Evolutionary conservation across 2,329 filamentous ascomycete species (phyloP).

Genomic region (Aureobasidium namibiae): DNA sequence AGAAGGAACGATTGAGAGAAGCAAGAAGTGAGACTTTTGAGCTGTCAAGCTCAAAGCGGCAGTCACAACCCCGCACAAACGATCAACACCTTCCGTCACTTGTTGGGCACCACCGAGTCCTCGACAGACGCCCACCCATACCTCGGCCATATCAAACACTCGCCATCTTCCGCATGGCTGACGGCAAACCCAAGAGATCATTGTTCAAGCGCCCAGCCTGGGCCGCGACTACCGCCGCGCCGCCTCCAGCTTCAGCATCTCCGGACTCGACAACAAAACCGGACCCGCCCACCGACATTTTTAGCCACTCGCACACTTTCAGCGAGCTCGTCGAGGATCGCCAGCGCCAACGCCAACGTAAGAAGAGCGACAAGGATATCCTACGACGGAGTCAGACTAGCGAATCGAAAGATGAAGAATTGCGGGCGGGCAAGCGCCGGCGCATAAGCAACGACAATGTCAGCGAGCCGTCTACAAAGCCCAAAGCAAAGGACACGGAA

Average conservation of each 20-base stretch:
- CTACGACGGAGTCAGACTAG: background rate
- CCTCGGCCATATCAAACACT: background rate
- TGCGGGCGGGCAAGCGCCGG: conserved; percentile 19
- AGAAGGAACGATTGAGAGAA: background rate
- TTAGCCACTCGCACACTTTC: conserved; percentile 35
- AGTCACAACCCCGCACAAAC: background rate
- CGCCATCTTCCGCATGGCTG: background rate
- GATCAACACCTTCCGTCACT: background rate
- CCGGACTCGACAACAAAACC: background rate
- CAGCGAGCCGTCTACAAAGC: conserved; percentile 9
- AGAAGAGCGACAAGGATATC: conserved; percentile 20
- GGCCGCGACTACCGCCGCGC: background rate
- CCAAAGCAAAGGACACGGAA: conserved; percentile 9
- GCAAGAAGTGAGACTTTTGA: background rate
- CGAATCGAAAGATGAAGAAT: background rate
- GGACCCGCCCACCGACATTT: conserved; percentile 29
- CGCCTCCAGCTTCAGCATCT: background rate
- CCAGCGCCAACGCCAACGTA: conserved; percentile 24
- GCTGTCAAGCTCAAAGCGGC: background rate
- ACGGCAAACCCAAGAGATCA: conserved; percentile 10
- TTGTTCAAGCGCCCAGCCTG: conserved; percentile 16
- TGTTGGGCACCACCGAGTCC: background rate
- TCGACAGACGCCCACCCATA: background rate
- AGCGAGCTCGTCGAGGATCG: conserved; percentile 32
- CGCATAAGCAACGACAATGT: conserved; percentile 19